Percentiles rank a stretch among this genome's conserved stretches.
phyloP scores from a whole-genome alignment of 352 stramenopile genomes.

The Aphanomyces astaci region DNA sequence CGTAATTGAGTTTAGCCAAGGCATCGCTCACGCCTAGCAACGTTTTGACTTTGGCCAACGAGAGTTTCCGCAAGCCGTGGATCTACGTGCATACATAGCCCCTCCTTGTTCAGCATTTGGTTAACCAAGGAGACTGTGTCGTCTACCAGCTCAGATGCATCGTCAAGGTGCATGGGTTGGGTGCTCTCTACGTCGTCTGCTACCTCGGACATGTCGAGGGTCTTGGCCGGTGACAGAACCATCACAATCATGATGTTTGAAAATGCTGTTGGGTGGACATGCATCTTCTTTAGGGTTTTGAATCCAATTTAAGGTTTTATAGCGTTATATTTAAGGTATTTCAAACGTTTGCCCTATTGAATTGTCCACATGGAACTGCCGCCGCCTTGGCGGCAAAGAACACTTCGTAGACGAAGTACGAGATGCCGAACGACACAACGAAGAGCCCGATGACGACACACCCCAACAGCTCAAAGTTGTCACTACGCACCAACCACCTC shows the following conservation, averaged over 20 bases:
- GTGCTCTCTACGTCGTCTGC: slow-evolving; percentile 30
- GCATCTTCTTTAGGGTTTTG: no score
- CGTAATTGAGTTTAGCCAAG: slow-evolving; percentile 81
- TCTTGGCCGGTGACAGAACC: slow-evolving; percentile 87
- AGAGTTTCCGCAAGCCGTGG: slow-evolving; percentile 51
- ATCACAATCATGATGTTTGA: slow-evolving; percentile 57
- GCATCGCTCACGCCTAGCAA: slow-evolving; percentile 75
- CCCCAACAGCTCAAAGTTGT: slow-evolving; percentile 24
- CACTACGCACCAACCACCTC: not conserved
- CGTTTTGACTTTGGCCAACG: slow-evolving; percentile 62
- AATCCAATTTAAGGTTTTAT: no score
- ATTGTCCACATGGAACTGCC: no score
- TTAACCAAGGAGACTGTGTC: not conserved
- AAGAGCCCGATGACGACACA: slow-evolving; percentile 22
- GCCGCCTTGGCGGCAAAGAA: not conserved
- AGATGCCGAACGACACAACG: not conserved
- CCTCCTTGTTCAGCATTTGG: not conserved
- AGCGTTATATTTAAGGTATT: not conserved
- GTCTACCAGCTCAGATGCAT: slow-evolving; percentile 45
- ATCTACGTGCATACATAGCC: slow-evolving; percentile 23
- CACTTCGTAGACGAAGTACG: not conserved
- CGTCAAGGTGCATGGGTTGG: slow-evolving; percentile 44
- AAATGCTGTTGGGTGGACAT: not conserved
- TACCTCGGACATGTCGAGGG: slow-evolving; percentile 51
- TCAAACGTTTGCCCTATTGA: not conserved